Base-by-base conservation (phyloP, 1,284 basidiomycete genomes). In the Rhizoctonia solani region DNA sequence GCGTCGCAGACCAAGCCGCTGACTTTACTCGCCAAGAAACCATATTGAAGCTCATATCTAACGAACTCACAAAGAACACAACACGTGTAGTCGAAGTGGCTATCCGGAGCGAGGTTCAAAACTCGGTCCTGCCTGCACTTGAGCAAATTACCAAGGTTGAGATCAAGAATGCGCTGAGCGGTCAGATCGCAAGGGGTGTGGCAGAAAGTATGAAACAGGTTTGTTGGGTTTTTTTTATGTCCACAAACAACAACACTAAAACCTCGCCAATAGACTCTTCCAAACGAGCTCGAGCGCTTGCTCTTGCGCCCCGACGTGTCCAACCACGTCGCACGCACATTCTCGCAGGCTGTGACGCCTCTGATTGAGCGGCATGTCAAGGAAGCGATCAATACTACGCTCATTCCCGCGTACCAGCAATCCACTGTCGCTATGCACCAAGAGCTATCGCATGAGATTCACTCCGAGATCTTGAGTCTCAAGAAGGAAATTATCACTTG, bases 11-110 rank as follows among this genome's bases (percentile, higher is more conserved):
- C 70, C 88, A 90, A 73, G 81, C 84, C 16, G 87, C 87, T 69
- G 90, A 92, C 73, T 88, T 90, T 69, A 80, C 84, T 41, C 85
- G 91, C 21, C 90, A 93, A 76, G 91, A 93, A 77, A 91, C 88
- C 76, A 89, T 93, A 69, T 79, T 93, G 73, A 92, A 92, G 78
- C 79, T 93, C 47, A 92, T 93, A 72, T 92, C 90, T 16, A 90
- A 84, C 1, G 89, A 92, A 75, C 79, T 93, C 61, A 92, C 88
- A 5, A 86, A 87, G 78, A 92, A 92, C 73, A 93, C 90, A 5
- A 90, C 89, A 4, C 84, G 88, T 11, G 88, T 93, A 44, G 90
- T 93, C 47, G 90, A 93, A 77, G 82, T 87, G 79, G 90, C 90
- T 8, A 87, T 93, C 72, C 91, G 90, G 79, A 81, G 79, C 59